Evolutionary conservation across 345 rosid genomes (phyloP), one percentile per base, ranked within the genome.

Genomic region (Carallia pectinifolia): DNA sequence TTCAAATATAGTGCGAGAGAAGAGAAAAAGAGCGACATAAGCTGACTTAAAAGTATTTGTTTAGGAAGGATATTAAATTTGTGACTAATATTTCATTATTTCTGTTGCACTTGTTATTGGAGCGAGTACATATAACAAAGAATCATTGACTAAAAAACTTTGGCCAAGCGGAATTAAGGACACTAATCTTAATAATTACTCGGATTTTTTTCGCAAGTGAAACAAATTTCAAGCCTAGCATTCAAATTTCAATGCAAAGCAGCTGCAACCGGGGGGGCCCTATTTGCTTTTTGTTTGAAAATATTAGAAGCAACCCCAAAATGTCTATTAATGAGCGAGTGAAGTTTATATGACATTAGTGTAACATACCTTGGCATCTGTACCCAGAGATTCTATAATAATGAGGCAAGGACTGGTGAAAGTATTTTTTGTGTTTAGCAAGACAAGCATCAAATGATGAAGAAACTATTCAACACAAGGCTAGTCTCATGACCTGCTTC

Each of bases 401-500:
- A 5, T 17, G 13, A 53, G 36, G 27, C 23, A 23, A 23, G 23
- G 23, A 61, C 9, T 34, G 64, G 69, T 75, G 71, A 19, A 72
- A 75, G 39, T 29, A 70, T 44, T 44, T 44, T 1, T 4, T 12
- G 54, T 72, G 29, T 56, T 54, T 18, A n/a, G 74, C 7, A 34
- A 40, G 70, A 66, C 59, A 66, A 59, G 68, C 70, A 40, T 73
- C 55, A 73, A 68, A 80, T 70, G 63, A 4, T 52, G 33, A 69
- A 23, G 23, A 23, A 67, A 36, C 50, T 30, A 34, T 48, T 36
- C 15, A 61, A 34, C 31, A 33, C 36, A 31, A 61, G 40, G 38
- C 6, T 16, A 62, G 59, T 16, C 34, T 50, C 66, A 30, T 33
- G 60, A 52, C 70, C 61, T 48, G 12, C 74, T 40, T 75, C 75